These are phyloP conservation scores for Phytophthora fragariae DNA, from an alignment of 352 stramenopile species.

Conservation along the genomic window DNA sequence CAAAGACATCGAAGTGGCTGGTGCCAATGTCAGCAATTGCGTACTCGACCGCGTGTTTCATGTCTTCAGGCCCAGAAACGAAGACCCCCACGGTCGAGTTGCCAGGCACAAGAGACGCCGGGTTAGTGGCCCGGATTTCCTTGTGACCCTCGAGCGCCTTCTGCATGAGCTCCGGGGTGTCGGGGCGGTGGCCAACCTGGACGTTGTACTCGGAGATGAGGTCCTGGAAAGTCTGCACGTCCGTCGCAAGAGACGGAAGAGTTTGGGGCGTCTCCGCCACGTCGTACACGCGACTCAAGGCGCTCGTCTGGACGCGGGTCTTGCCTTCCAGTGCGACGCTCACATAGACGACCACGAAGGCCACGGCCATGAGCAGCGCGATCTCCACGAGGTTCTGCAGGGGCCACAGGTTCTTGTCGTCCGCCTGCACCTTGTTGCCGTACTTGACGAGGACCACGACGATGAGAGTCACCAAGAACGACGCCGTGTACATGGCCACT, in stretches of 20 bases:
- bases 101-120: background rate
- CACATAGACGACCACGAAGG: constrained; percentile 15
- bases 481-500: constrained; percentile 29
- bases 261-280: constrained; percentile 16
- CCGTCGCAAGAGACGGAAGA: constrained; percentile 12
- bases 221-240: constrained; percentile 28
- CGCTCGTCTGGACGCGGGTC: background rate
- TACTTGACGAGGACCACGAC: constrained; percentile 40
- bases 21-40: constrained; percentile 28
- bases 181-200: constrained; percentile 28
- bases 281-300: constrained; percentile 2
- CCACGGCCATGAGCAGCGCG: constrained; percentile 23
- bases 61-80: constrained; percentile 43
- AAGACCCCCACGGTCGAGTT: constrained; percentile 47
- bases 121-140: constrained; percentile 1
- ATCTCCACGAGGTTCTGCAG: constrained; percentile 60
- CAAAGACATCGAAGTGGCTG: constrained; percentile 33
- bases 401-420: constrained; percentile 45
- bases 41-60: constrained; percentile 39
- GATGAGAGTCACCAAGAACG: constrained; percentile 36
- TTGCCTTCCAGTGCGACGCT: constrained; percentile 20
- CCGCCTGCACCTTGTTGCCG: constrained; percentile 34
- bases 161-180: constrained; percentile 43
- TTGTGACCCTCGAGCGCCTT: constrained; percentile 29
- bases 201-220: constrained; percentile 41